A percentile compares a stretch with the other conserved stretches of the same genome.
phyloP scores from a whole-genome alignment of 306 rosid genomes.

The Prinsepia uniflora region DNA sequence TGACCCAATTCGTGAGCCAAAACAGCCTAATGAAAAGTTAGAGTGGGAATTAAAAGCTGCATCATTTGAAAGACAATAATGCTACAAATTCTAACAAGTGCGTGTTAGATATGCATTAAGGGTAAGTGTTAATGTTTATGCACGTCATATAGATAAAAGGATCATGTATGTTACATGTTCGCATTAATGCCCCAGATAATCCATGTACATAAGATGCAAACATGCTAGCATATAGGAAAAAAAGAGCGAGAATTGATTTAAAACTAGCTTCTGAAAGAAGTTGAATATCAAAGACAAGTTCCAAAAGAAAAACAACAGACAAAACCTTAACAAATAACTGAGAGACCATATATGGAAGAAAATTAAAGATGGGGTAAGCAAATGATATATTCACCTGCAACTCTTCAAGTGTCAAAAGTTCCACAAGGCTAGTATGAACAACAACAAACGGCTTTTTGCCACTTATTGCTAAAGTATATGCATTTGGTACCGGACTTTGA shows the following conservation, averaged over 20 bases:
- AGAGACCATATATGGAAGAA: neutral
- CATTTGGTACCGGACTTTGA: constrained; percentile 96
- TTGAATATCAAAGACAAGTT: neutral
- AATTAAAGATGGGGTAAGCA: neutral
- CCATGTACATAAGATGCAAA: neutral
- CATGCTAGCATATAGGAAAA: neutral
- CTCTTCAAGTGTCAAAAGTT: constrained; percentile 79
- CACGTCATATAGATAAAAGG: neutral
- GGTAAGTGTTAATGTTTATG: neutral
- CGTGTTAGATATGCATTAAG: neutral
- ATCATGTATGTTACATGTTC: neutral
- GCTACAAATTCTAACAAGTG: constrained; percentile 1
- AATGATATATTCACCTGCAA: constrained; percentile 61
- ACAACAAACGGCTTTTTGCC: constrained; percentile 93
- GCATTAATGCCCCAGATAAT: neutral
- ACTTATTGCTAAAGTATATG: constrained; percentile 88
- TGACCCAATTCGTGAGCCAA: constrained; percentile 99
- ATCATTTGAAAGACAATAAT: constrained; percentile 8
- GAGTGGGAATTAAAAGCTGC: constrained; percentile 27
- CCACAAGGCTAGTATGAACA: constrained; percentile 93
- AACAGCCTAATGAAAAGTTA: constrained; percentile 63
- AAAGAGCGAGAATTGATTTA: neutral
- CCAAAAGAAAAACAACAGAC: neutral
- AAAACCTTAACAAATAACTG: neutral
- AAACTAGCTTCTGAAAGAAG: neutral